These are phyloP conservation scores for Clarireedia paspali DNA, from an alignment of 2,329 filamentous ascomycete species.

Conservation along the genomic window DNA sequence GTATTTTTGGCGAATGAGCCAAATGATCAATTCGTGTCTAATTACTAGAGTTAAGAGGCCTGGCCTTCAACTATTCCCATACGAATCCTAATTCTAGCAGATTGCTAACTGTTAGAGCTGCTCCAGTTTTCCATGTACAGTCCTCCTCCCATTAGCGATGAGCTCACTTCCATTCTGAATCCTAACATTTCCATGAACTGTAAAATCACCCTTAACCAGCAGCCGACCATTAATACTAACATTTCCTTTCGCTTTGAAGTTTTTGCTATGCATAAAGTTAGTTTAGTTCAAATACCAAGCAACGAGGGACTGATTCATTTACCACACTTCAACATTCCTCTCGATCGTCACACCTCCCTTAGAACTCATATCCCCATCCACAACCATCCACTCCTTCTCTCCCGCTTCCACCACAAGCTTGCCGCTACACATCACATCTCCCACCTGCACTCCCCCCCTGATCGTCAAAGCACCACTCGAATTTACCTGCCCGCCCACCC, in stretches of 20 bases:
- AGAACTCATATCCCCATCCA: slow-evolving; percentile 9
- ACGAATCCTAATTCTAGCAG: no score
- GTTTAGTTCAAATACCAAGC: neutral
- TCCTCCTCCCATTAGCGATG: slow-evolving; percentile 20
- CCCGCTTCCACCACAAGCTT: slow-evolving; percentile 9
- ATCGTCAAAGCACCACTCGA: neutral
- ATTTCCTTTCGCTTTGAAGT: slow-evolving; percentile 9
- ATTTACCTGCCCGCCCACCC: slow-evolving; percentile 13
- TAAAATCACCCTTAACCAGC: slow-evolving; percentile 19
- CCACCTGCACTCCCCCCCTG: slow-evolving; percentile 3
- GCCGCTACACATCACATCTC: slow-evolving; percentile 14
- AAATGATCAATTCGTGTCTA: no score
- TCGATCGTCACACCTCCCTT: neutral
- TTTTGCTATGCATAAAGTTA: slow-evolving; percentile 5
- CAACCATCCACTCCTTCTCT: slow-evolving; percentile 8
- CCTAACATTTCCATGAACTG: slow-evolving; percentile 15
- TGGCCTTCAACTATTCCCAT: no score
- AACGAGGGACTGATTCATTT: neutral
- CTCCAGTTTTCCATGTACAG: slow-evolving; percentile 19
- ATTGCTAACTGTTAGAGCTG: neutral
- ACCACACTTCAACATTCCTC: slow-evolving; percentile 12
- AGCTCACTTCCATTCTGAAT: slow-evolving; percentile 14
- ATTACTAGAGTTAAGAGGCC: no score
- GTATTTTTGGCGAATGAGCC: no score
- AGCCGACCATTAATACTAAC: slow-evolving; percentile 17